Base-by-base conservation (phyloP, 2,329 filamentous ascomycete genomes). In the Aspergillus cejpii region DNA sequence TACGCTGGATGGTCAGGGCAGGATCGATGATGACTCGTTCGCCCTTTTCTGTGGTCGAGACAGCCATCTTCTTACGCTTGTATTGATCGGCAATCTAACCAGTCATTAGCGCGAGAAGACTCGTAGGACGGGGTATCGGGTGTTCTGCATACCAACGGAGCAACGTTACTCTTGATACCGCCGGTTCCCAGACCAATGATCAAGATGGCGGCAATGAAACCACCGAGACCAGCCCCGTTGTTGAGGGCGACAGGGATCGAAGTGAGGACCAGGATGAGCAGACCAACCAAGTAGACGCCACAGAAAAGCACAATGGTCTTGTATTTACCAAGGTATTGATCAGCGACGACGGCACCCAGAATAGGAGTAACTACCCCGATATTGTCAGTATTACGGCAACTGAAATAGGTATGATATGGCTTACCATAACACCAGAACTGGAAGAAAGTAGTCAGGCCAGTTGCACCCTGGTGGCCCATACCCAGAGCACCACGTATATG, bases 81-180 rank as follows among this genome's bases (percentile, higher is more conserved):
- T 84, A 82, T 66, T 86, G 83, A 52, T 85, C 82, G 41, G 80
- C 81, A 54, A 81, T 81, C 43, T n/a, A n/a, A n/a, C n/a, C n/a
- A n/a, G n/a, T n/a, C n/a, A n/a, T n/a, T n/a, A n/a, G n/a, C n/a
- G n/a, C n/a, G n/a, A n/a, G n/a, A n/a, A n/a, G n/a, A n/a, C n/a
- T n/a, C n/a, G n/a, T n/a, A n/a, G n/a, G n/a, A n/a, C n/a, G n/a
- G n/a, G n/a, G n/a, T n/a, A 41, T 15, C 14, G 19, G 7, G 8
- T 5, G 21, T 10, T 8, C n/a, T 42, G 39, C 47, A 29, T 52
- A 54, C 51, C 48, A 78, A 57, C 37, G 75, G 75, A 40, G 73
- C 70, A 36, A 78, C 74, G 63, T 84, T 85, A 53, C 79, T 77
- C 69, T 85, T 85, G 70, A 86, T 84, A 48, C 80, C 79, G 54